These are phyloP conservation scores for Amanita phalloides DNA, from an alignment of 768 basidiomycete genomes.

Conservation along the genomic window DNA sequence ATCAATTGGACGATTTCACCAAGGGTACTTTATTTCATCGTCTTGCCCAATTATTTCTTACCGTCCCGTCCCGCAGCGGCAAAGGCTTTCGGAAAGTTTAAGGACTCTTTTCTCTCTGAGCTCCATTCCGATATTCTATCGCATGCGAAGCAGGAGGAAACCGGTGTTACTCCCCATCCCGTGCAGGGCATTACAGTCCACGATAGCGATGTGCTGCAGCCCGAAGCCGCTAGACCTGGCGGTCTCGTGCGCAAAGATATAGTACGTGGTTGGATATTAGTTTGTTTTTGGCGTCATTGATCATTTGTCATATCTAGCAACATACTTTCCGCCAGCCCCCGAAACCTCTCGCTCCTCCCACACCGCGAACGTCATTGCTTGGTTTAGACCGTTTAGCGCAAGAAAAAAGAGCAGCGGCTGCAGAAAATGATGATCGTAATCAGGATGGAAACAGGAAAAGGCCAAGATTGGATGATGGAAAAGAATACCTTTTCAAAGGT, in stretches of 20 bases:
- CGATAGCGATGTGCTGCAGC: slow-evolving; percentile 75
- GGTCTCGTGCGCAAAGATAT: slow-evolving; percentile 64
- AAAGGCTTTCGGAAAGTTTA: slow-evolving; percentile 78
- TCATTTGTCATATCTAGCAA: slow-evolving; percentile 29
- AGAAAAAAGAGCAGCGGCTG: slow-evolving; percentile 69
- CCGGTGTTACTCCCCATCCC: slow-evolving; percentile 43
- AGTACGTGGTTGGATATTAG: slow-evolving; percentile 25
- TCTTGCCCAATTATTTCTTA: neutral
- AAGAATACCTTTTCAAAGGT: slow-evolving; percentile 86
- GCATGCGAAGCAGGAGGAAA: slow-evolving; percentile 55
- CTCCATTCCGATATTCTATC: slow-evolving; percentile 71
- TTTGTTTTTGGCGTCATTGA: neutral
- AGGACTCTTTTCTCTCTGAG: slow-evolving; percentile 65
- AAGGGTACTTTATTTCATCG: slow-evolving; percentile 34
- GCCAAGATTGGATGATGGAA: slow-evolving; percentile 46
- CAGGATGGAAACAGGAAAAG: slow-evolving; percentile 54
- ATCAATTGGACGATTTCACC: slow-evolving; percentile 51
- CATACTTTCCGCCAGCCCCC: slow-evolving; percentile 77
- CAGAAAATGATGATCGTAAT: slow-evolving; percentile 25
- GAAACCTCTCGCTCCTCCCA: slow-evolving; percentile 63
- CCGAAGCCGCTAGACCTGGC: slow-evolving; percentile 67
- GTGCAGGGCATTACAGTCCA: slow-evolving; percentile 70
- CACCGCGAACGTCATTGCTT: slow-evolving; percentile 69
- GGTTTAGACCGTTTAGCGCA: slow-evolving; percentile 84
- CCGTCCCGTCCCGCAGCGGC: slow-evolving; percentile 37